phyloP scores from a whole-genome alignment of 768 basidiomycete genomes.

The Boletellus ananas region DNA sequence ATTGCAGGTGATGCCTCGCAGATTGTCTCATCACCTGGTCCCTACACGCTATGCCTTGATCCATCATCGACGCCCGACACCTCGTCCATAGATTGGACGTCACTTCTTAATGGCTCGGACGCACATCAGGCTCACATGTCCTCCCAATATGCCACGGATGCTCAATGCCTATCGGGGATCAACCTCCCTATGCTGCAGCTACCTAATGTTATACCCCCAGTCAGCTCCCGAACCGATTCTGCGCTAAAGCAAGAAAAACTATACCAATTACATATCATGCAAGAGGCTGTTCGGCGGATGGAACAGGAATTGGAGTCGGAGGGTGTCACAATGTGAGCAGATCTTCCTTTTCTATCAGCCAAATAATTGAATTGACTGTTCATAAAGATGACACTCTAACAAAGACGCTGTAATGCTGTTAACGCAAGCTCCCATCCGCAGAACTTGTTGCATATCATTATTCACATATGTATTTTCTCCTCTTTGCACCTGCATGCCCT shows the following conservation, averaged over 20 bases:
- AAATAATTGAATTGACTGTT: not conserved
- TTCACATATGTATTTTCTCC: too few relatives aligned
- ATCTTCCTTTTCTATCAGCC: too few relatives aligned
- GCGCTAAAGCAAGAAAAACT: slow-evolving; percentile 16
- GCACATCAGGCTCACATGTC: not conserved
- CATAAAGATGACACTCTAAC: too few relatives aligned
- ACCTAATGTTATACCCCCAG: not conserved
- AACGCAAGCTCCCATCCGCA: too few relatives aligned
- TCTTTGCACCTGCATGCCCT: too few relatives aligned
- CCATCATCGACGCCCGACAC: not conserved
- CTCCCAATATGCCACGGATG: not conserved
- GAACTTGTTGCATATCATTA: not conserved
- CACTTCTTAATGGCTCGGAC: slow-evolving; percentile 8
- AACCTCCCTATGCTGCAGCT: slow-evolving; percentile 27
- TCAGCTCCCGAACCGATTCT: not conserved
- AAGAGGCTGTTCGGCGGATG: slow-evolving; percentile 33
- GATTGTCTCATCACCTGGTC: too few relatives aligned
- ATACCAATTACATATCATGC: slow-evolving; percentile 26
- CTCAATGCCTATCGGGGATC: slow-evolving; percentile 18
- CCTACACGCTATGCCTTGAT: not conserved
- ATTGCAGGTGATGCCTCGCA: not conserved
- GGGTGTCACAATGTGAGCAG: slow-evolving; percentile 13
- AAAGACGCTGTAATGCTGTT: too few relatives aligned
- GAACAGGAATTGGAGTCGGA: slow-evolving; percentile 31
- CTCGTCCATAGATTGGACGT: slow-evolving; percentile 14